Percentiles rank a stretch among this genome's conserved stretches.
phyloP scores from a whole-genome alignment of 108 stramenopile genomes.

The Schizochytrium sp. region DNA sequence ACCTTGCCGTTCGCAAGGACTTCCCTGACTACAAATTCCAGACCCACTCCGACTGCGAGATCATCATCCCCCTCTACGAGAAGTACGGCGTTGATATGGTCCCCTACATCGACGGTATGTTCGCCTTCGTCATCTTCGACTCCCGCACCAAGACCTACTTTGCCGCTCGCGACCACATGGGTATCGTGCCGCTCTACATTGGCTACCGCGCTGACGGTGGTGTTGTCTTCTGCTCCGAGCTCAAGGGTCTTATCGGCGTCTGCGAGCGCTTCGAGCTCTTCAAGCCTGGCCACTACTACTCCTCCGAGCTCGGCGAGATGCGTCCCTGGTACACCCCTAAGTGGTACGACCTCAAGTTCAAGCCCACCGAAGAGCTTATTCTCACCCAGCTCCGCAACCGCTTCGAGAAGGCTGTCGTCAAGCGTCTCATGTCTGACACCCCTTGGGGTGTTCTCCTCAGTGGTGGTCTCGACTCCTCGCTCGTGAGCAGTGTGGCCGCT shows the following conservation, averaged over 20 bases:
- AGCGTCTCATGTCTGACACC: conserved; percentile 99
- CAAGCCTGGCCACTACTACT: conserved; percentile 94
- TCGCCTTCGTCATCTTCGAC: conserved; percentile 94
- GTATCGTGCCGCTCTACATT: conserved; percentile 93
- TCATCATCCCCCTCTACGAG: conserved; percentile 90
- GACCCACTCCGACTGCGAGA: conserved; percentile 96
- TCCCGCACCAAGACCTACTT: conserved; percentile 84
- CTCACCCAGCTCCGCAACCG: conserved; percentile 78
- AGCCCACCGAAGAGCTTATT: conserved; percentile 66
- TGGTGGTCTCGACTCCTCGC: conserved; percentile 95
- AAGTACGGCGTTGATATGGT: conserved; percentile 80
- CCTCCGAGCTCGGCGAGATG: conserved; percentile 85
- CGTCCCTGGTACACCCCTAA: conserved; percentile 90
- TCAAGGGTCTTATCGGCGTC: conserved; percentile 88
- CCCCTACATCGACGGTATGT: conserved; percentile 91
- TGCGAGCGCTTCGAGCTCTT: conserved; percentile 89
- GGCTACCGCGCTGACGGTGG: conserved; percentile 94
- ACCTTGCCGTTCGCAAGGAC: conserved; percentile 88
- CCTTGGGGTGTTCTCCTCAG: conserved; percentile 97
- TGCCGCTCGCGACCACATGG: conserved; percentile 93
- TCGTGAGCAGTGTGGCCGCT: conserved; percentile 92
- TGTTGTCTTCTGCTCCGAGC: conserved; percentile 89
- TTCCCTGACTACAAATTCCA: conserved; percentile 70
- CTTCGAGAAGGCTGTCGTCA: conserved; percentile 90
- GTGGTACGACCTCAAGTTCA: conserved; percentile 72